Evolutionary conservation across 2,329 filamentous ascomycete species (phyloP), one percentile per base, ranked within the genome.

Genomic region (Hypoxylon sp.): DNA sequence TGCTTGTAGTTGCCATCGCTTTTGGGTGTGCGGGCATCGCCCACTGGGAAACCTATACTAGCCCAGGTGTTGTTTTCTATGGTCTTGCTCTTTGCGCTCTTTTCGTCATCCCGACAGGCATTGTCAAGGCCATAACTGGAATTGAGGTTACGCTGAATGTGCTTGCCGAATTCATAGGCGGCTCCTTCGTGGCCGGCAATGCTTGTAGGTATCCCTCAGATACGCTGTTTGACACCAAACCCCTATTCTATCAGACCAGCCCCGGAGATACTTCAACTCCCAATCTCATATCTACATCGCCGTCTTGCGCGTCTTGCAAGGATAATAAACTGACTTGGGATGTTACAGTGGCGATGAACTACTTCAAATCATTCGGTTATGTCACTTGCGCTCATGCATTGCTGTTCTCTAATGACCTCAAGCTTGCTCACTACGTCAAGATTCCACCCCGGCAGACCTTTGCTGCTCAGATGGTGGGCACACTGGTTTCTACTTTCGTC

Each of bases 381-480:
- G 81, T 85, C 13, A 84, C 83, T 58, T 72, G 76, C 59, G 72
- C 74, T 4, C 75, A 77, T 50, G 72, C 74, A 10, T 54, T 78
- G 46, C 67, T 70, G 47, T 74, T 75, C 70, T 66, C 72, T 39
- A 72, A 63, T 70, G 83, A 83, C 68, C 74, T 84, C 37, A 85
- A 85, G 75, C 81, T 85, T 13, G 83, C 83, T 8, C 83, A 85
- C 69, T 89, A 89, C 76, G 83, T 87, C 79, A 89, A 89, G 79
- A 88, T 90, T 17, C 87, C 88, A 4, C 88, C 88, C 0, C 83
- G 85, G 10, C 83, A 88, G 31, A 86, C 87, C 3, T 90, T 90
- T 71, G 78, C 81, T 22, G 87, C 87, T 0, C 88, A 90, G 76
- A 86, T 90, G 74, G 79, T 86, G 9, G 86, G 87, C 35, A 90